These are phyloP conservation scores for Gentiana dahurica DNA, from an alignment of 257 asterid species.

Conservation along the genomic window DNA sequence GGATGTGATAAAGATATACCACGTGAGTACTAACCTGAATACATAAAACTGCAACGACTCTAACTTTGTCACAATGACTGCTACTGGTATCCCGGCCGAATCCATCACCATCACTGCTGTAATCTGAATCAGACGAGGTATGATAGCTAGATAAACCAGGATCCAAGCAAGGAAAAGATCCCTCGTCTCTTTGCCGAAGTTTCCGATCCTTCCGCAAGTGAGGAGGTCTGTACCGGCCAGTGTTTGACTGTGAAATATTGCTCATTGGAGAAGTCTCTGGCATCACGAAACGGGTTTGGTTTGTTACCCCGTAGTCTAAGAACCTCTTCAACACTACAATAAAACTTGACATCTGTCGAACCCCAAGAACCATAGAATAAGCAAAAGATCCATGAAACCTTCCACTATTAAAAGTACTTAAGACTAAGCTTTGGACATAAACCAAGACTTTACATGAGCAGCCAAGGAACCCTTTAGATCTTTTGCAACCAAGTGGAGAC, in stretches of 20 bases:
- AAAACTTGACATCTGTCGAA: slow-evolving; percentile 65
- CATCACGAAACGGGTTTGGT: slow-evolving; percentile 28
- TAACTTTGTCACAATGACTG: slow-evolving; percentile 45
- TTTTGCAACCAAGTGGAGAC: slow-evolving; percentile 71
- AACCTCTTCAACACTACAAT: slow-evolving; percentile 68
- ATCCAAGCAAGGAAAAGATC: slow-evolving; percentile 29
- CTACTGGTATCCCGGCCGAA: slow-evolving; percentile 30
- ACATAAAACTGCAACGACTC: slow-evolving; percentile 77
- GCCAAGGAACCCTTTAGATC: slow-evolving; percentile 65
- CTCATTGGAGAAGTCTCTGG: slow-evolving; percentile 29
- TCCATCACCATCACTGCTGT: slow-evolving; percentile 86
- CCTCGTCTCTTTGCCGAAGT: slow-evolving; percentile 29
- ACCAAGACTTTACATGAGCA: slow-evolving; percentile 53
- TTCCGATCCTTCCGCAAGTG: slow-evolving; percentile 62
- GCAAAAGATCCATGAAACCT: neutral
- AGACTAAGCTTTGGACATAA: neutral
- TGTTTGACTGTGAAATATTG: slow-evolving; percentile 31
- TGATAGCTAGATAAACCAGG: slow-evolving; percentile 20
- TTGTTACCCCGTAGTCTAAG: slow-evolving; percentile 61
- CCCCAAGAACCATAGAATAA: slow-evolving; percentile 2
- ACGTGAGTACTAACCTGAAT: slow-evolving; percentile 67
- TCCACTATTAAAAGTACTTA: neutral
- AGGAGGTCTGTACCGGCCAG: slow-evolving; percentile 71
- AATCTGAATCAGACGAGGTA: slow-evolving; percentile 82
- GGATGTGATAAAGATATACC: no score